phyloP scores from a whole-genome alignment of 1,284 basidiomycete species.

The Malassezia nana region DNA sequence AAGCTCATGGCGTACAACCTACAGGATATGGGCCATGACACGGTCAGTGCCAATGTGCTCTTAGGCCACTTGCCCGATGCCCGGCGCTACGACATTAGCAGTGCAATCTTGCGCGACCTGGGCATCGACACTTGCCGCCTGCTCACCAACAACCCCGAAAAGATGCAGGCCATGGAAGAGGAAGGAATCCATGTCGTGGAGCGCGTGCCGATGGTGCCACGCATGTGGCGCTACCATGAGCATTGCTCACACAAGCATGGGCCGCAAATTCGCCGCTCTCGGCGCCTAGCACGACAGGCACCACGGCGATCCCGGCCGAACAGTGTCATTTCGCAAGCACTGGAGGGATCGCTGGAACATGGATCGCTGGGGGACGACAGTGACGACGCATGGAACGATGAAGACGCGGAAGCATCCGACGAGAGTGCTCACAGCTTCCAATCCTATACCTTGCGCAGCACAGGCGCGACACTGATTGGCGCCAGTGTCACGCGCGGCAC shows the following conservation, averaged over 20 bases:
- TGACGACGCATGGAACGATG: conserved; percentile 17
- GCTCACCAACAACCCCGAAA: conserved; percentile 96
- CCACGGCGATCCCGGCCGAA: background rate
- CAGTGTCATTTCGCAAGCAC: conserved; percentile 23
- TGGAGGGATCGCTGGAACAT: conserved; percentile 12
- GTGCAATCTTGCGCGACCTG: conserved; percentile 77
- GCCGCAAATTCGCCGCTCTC: background rate
- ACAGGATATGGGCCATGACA: conserved; percentile 95
- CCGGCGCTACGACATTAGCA: conserved; percentile 81
- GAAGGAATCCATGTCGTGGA: conserved; percentile 75
- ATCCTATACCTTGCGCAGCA: conserved; percentile 51
- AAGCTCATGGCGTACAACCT: conserved; percentile 97
- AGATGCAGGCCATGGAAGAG: conserved; percentile 72
- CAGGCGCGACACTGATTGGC: conserved; percentile 74
- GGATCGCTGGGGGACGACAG: conserved; percentile 5
- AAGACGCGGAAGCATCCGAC: conserved; percentile 9
- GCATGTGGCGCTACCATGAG: conserved; percentile 62
- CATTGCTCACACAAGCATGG: background rate
- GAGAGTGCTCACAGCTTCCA: conserved; percentile 28
- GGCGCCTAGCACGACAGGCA: background rate
- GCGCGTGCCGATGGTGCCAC: conserved; percentile 84
- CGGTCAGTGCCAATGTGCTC: conserved; percentile 89
- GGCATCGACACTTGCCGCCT: conserved; percentile 63
- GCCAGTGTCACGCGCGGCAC: conserved; percentile 67
- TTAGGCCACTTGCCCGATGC: conserved; percentile 91